Percentiles rank a stretch among this genome's conserved stretches.
Evolutionary conservation across 345 rosid genomes (phyloP).

Genomic region (Bruguiera gymnorhiza): DNA sequence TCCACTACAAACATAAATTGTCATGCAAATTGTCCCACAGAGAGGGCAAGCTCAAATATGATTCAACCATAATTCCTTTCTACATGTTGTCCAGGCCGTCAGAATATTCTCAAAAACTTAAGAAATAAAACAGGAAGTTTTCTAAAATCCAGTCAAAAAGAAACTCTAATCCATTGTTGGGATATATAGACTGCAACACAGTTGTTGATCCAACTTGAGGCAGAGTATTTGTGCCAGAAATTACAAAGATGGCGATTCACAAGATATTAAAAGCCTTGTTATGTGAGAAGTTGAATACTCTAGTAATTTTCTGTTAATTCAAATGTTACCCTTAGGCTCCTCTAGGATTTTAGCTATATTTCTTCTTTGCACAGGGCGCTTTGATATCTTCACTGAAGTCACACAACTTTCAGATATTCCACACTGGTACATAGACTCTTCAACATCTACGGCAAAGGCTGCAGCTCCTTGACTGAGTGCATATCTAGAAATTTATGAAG

Average conservation of each 20-base stretch:
- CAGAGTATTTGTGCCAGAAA: background rate
- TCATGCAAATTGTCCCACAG: background rate
- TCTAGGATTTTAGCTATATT: constrained; percentile 27
- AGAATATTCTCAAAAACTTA: constrained; percentile 1
- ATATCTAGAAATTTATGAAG: constrained; percentile 45
- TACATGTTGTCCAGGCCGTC: background rate
- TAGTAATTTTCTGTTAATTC: background rate
- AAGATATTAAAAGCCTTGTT: constrained; percentile 1
- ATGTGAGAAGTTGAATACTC: background rate
- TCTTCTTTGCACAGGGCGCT: constrained; percentile 58
- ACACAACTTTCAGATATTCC: constrained; percentile 26
- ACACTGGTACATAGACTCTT: constrained; percentile 32
- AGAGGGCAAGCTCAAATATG: background rate
- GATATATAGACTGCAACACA: background rate
- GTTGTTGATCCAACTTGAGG: background rate
- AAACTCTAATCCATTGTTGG: background rate
- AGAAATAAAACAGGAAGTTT: background rate
- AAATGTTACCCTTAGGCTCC: constrained; percentile 45
- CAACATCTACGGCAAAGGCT: constrained; percentile 77
- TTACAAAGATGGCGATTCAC: background rate
- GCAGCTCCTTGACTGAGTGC: constrained; percentile 80
- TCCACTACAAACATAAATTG: background rate
- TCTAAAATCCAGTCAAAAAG: background rate
- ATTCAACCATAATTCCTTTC: background rate
- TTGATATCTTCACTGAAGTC: constrained; percentile 41